Evolutionary conservation across 176 grass and related monocot genomes (phyloP), one percentile per base, ranked within the genome.

Genomic region (Poa pratensis): DNA sequence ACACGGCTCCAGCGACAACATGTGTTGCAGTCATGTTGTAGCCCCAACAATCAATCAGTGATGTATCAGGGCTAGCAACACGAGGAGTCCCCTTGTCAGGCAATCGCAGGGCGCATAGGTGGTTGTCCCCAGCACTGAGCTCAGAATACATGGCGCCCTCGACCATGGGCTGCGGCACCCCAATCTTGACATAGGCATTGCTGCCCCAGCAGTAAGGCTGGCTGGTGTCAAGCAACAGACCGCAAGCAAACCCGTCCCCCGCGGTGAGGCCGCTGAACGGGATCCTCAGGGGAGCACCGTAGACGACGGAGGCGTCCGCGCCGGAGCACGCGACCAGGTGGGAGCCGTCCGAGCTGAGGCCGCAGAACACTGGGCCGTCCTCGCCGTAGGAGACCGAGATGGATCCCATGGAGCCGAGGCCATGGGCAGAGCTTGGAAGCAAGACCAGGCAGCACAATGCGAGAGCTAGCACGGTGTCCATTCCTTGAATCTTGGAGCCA

Each of bases 161-260:
- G 10, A 89, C 84, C 87, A 98, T 98, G 3, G 96, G 96, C 81
- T 98, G 96, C 17, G 96, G 96, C 77, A 98, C 96, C 9, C 96
- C 96, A 59, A 93, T 95, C 77, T 95, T 98, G 35, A 95, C 96
- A 81, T 94, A 95, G 28, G 90, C 87, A 74, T 98, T 98, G 52
- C 93, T 95, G 15, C 96, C 96, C 96, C 96, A 98, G 79, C 96
- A 98, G 50, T 98, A 98, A 8, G 93, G 96, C 82, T 98, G 96
- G 12, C 75, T 88, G 20, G 96, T 88, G 24, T 95, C 96, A 19
- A 98, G 69, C 73, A 95, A 76, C 49, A 98, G 93, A 17, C 96
- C 96, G 63, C 96, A 98, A 3, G 93, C 89, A 73, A 98, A 98
- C 9, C 96, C 93, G 42, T 95, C 96, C 75, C 96, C 96, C 0